Conservation (phyloP, 306 rosid species). For the Cucurbita ficifolia region DNA sequence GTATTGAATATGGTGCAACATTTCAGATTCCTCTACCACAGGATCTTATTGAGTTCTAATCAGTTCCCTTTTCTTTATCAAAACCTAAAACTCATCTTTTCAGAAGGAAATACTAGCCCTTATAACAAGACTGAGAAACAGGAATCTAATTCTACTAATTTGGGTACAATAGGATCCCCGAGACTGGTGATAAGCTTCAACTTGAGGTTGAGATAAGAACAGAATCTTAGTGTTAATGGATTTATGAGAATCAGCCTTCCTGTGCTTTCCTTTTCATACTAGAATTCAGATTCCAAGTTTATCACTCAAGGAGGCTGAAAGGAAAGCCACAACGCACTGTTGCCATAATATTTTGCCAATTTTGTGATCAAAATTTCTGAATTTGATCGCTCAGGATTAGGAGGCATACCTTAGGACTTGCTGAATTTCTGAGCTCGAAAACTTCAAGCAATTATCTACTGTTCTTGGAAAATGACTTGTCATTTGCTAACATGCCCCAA, state of each 20-base stretch:
- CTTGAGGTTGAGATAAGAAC: slow-evolving; percentile 16
- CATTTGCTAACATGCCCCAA: slow-evolving; percentile 29
- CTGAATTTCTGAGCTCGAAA: neutral
- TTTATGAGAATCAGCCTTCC: slow-evolving; percentile 17
- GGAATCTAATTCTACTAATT: slow-evolving; percentile 9
- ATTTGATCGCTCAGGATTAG: neutral
- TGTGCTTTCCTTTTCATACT: slow-evolving; percentile 8
- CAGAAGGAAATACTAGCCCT: slow-evolving; percentile 2
- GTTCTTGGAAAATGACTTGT: slow-evolving; percentile 41
- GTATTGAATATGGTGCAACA: slow-evolving; percentile 15
- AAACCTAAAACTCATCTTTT: neutral
- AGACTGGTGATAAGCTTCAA: slow-evolving; percentile 8
- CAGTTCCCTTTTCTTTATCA: neutral
- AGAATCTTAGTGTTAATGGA: slow-evolving; percentile 20
- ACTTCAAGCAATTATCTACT: slow-evolving; percentile 13
- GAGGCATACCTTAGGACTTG: neutral
- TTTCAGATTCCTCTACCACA: slow-evolving; percentile 18
- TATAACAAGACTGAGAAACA: neutral
- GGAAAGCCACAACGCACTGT: neutral
- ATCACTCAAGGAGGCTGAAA: slow-evolving; percentile 13
- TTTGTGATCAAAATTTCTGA: slow-evolving; percentile 3
- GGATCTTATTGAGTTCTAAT: neutral
- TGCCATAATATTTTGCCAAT: neutral
- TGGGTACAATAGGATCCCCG: slow-evolving; percentile 1
- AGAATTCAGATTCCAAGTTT: slow-evolving; percentile 1